Base-by-base conservation (phyloP, 140 eudicot species). In the Cichorium intybus region DNA sequence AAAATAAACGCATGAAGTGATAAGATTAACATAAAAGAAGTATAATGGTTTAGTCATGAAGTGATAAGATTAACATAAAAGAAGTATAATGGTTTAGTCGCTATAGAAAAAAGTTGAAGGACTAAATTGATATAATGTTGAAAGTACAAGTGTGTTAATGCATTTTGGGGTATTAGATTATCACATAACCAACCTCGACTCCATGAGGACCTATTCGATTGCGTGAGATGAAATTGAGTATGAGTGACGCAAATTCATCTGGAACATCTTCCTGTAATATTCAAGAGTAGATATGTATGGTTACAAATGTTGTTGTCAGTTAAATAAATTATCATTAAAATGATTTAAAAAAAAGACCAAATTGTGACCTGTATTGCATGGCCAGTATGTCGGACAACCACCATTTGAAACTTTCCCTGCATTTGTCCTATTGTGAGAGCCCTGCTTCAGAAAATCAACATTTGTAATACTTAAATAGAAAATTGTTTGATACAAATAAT, bases 341-440 rank as follows among this genome's bases (percentile, higher is more conserved):
- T 15, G 0, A 14, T 15, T n/a, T n/a, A 18, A 31, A 6, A 29
- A 69, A 10, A 55, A 15, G 52, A 62, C 24, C 7, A 51, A 74
- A 50, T 21, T 46, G 26, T 41, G 31, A 93, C 99, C 97, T 93
- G 99, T 79, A 93, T 93, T 64, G 97, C 94, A 85, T 93, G 99
- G 53, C 99, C 99, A 15, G 97, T 93, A 56, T 93, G 99, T 63
- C 96, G 86, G 48, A 93, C 95, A 10, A 93, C 88, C 64, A 88
- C 88, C 99, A 93, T 93, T 71, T 93, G 99, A 75, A 85, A 93
- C 82, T 93, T 93, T 29, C 99, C 99, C 78, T 93, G 99, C 99
- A 93, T 93, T 69, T 88, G 99, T 72, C 99, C 99, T 12, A 93
- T 93, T 50, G 99, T 93, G 56, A 93, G 95, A 70, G 90, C 54